Base-by-base conservation (phyloP, 1,284 basidiomycete species). In the Coniferiporia weirii region DNA sequence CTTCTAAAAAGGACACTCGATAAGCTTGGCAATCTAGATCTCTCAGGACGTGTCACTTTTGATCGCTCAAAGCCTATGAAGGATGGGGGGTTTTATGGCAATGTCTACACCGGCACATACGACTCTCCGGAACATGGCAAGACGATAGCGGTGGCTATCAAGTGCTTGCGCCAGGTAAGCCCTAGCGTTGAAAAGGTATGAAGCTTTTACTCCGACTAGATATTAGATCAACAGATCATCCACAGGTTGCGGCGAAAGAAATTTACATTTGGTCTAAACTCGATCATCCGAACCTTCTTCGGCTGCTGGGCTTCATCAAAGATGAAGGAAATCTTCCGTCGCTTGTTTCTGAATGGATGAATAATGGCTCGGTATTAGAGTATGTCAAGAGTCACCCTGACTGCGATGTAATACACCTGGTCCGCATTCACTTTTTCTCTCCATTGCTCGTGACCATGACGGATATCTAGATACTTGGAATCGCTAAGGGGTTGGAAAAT, bases 271-370 rank as follows among this genome's bases (percentile, higher is more conserved):
- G 59, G 59, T 51, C 48, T 8, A 52, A 38, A 46, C 59, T 60
- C 17, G 45, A 56, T 5, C 54, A 60, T 47, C 48, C 54, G 15
- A 61, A 58, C 32, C 32, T 58, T 13, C 46, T 61, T 13, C 32
- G 46, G 12, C 34, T 61, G 9, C 13, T 54, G 7, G 52, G 56
- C 9, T 61, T 50, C 27, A 22, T 43, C 6, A 5, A 46, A 8
- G 58, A 59, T 13, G 15, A 51, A 1, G 13, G 47, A 13, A 40
- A 22, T 10, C 27, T 49, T 59, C 54, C 54, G 15, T 17, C 34
- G 6, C 34, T 62, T 17, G 32, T 62, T 17, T 62, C 61, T 12
- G 61, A 62, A 35, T 62, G 59, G 48, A 62, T 62, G 57, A 54
- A 56, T 8, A 59, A 59, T 34, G 57, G 61, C 12, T 59, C 57